A percentile compares a stretch with the other conserved stretches of the same genome.
Evolutionary conservation across 371 early-diverging fungal genomes (phyloP).

Genomic region (Globomyces sp.): DNA sequence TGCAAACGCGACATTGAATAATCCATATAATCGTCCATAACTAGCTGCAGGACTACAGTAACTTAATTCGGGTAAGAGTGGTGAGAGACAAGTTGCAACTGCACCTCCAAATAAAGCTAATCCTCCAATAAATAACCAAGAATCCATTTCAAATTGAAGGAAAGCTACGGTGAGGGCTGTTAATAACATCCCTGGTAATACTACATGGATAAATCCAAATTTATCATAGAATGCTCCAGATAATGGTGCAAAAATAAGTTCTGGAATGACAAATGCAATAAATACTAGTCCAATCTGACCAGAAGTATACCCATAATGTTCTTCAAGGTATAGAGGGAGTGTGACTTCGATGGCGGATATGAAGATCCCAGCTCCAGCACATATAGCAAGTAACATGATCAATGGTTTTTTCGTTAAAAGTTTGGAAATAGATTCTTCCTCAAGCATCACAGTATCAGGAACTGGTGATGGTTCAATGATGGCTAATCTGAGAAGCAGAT

Average conservation of each 20-base stretch:
- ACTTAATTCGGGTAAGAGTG: conserved; percentile 2
- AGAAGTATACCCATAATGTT: conserved; percentile 15
- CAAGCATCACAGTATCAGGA: not conserved
- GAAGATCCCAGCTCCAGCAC: not conserved
- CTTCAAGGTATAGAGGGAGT: conserved; percentile 23
- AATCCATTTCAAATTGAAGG: not conserved
- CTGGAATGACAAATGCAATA: conserved; percentile 63
- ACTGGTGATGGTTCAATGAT: conserved; percentile 54
- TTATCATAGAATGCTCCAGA: conserved; percentile 63
- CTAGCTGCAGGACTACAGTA: not conserved
- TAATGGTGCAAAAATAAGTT: conserved; percentile 53
- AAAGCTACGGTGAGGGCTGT: not conserved
- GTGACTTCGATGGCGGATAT: conserved; percentile 10
- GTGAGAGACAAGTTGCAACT: not conserved
- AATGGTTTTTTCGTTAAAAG: conserved; percentile 3
- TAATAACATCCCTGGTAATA: conserved; percentile 50
- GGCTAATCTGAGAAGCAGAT: conserved; percentile 65
- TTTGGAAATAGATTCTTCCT: not conserved
- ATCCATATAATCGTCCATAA: not conserved
- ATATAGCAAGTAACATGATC: not conserved
- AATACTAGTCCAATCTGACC: conserved; percentile 55
- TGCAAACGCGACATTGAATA: not conserved
- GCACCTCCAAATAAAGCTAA: not conserved
- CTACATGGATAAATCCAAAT: conserved; percentile 53
- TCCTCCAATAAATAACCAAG: not conserved